Base-by-base conservation (phyloP, 2,329 filamentous ascomycete species). In the Nothomitra cinnamomea region DNA sequence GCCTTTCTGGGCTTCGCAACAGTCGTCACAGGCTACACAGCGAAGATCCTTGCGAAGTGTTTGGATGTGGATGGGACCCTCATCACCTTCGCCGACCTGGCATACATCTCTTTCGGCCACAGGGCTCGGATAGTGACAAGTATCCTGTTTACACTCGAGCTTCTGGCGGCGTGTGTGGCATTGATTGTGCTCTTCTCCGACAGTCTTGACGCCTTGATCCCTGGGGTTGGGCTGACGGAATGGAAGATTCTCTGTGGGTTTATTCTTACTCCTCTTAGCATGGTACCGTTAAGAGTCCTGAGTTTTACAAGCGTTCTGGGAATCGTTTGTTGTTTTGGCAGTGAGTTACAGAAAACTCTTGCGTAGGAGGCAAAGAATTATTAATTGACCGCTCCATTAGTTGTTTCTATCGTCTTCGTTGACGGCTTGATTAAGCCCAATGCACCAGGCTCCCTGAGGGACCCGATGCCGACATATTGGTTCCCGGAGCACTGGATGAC, bases 11-110 rank as follows among this genome's bases (percentile, higher is more conserved):
- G 80, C 12, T 78, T 87, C 51, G 83, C 85, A 21, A 89, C 87
- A 5, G 64, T 77, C 3, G 78, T 84, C 19, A 96, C 92, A 0
- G 77, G 78, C 10, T 95, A 95, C 66, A 96, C 92, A 0, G 89
- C 87, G 12, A 84, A 80, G 60, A 69, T 95, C 12, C 73, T 95
- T 36, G 84, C 87, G 25, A 90, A 84, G 66, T 96, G 90, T 66
- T 82, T 95, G 71, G 83, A 95, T 59, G 78, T 87, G 21, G 87
- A 95, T 67, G 78, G 77, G 56, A 85, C 79, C 51, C 78, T 95
- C 58, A 88, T 95, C 61, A 95, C 90, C 1, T 96, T 95, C 66
- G 92, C 89, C 35, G 90, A 96, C 64, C 72, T 96, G 49, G 92
- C 90, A 1, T 95, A 84, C 62, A 83, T 94, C 60, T 89, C 87